phyloP scores from a whole-genome alignment of 1,284 basidiomycete genomes.

The Marasmius sp. region DNA sequence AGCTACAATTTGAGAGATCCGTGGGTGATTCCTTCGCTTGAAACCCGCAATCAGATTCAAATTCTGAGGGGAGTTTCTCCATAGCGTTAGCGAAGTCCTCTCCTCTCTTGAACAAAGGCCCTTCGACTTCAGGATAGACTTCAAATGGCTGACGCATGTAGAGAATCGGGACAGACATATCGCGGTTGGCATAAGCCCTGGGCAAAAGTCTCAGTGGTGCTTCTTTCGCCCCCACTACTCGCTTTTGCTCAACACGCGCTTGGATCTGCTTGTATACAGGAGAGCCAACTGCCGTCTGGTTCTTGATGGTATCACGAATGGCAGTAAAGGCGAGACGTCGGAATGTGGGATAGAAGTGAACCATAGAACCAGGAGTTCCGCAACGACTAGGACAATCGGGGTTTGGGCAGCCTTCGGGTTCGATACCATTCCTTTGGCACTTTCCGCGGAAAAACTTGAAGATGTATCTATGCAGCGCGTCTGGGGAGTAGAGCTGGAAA shows the following conservation, averaged over 20 bases:
- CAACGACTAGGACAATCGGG: slow-evolving; percentile 75
- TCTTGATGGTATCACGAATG: slow-evolving; percentile 35
- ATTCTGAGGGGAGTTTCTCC: background rate
- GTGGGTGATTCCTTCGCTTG: slow-evolving; percentile 31
- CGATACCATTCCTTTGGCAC: slow-evolving; percentile 55
- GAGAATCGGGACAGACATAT: background rate
- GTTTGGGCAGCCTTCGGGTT: slow-evolving; percentile 71
- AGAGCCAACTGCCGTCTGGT: slow-evolving; percentile 35
- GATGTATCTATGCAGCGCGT: slow-evolving; percentile 47
- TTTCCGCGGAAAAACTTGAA: slow-evolving; percentile 79
- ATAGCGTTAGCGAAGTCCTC: background rate
- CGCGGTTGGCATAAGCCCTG: background rate
- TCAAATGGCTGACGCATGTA: slow-evolving; percentile 10
- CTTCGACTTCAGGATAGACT: background rate
- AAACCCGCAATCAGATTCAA: background rate
- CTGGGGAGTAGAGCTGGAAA: slow-evolving; percentile 45
- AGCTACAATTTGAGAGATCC: slow-evolving; percentile 45
- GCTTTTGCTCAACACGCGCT: slow-evolving; percentile 32
- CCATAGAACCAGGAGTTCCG: slow-evolving; percentile 76
- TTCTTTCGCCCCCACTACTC: slow-evolving; percentile 7
- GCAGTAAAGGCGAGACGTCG: slow-evolving; percentile 49
- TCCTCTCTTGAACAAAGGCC: background rate
- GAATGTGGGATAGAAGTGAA: slow-evolving; percentile 61
- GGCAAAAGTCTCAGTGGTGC: slow-evolving; percentile 4
- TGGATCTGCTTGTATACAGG: slow-evolving; percentile 42